A percentile compares a stretch with the other conserved stretches of the same genome.
These are phyloP conservation scores for Chaetomium tenue DNA, from an alignment of 495 filamentous ascomycete genomes.

Conservation along the genomic window DNA sequence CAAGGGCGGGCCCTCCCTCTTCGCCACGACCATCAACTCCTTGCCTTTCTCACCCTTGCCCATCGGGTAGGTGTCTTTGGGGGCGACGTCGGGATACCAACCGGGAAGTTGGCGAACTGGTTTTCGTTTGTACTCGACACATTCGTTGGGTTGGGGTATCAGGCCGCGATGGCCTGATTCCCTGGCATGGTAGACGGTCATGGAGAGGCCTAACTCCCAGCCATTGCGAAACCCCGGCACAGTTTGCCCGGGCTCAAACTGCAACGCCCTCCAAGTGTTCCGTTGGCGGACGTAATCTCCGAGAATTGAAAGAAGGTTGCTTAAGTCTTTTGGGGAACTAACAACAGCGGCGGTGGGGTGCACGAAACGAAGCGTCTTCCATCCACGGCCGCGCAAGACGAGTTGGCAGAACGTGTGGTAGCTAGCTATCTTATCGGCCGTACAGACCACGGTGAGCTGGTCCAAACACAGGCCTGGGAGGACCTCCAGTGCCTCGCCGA, in stretches of 20 bases:
- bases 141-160: neutral
- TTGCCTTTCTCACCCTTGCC: neutral
- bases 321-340: neutral
- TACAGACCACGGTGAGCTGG: slow-evolving; percentile 11
- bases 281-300: neutral
- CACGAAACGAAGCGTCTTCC: slow-evolving; percentile 16
- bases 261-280: neutral
- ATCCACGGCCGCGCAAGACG: slow-evolving; percentile 3
- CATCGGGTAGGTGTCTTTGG: slow-evolving; percentile 10
- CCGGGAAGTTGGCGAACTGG: neutral
- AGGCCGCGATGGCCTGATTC: neutral
- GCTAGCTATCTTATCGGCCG: neutral
- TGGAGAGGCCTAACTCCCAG: neutral
- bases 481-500: slow-evolving; percentile 5
- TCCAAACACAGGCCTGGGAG: slow-evolving; percentile 12
- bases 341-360: slow-evolving; percentile 1
- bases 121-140: neutral
- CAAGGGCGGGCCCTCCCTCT: slow-evolving; percentile 1
- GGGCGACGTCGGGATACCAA: neutral
- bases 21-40: slow-evolving; percentile 7
- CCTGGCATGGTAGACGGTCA: slow-evolving; percentile 9
- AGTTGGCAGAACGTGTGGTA: slow-evolving; percentile 1
- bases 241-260: slow-evolving; percentile 1
- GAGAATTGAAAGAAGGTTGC: neutral
- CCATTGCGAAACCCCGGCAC: slow-evolving; percentile 5